phyloP scores from a whole-genome alignment of 176 grass and related monocot species.

The Sorghum bicolor region DNA sequence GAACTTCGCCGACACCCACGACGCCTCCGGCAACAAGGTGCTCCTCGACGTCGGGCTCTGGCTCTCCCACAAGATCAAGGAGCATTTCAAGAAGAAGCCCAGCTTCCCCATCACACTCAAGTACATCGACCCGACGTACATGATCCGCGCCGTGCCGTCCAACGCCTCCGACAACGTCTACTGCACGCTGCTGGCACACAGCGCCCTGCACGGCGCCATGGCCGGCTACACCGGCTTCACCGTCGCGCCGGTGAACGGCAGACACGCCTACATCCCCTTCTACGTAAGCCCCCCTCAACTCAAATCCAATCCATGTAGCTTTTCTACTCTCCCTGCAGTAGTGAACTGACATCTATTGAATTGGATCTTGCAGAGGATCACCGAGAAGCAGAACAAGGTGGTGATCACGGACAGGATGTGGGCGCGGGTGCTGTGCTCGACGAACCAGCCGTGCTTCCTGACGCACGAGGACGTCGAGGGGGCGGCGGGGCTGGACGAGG shows the following conservation, averaged over 20 bases:
- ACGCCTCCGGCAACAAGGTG: constrained; percentile 84
- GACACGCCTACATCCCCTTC: constrained; percentile 80
- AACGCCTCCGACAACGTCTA: constrained; percentile 89
- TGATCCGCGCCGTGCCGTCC: constrained; percentile 82
- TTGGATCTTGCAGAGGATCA: constrained; percentile 61
- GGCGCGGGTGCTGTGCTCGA: constrained; percentile 80
- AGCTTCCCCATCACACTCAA: constrained; percentile 62
- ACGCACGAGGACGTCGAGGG: constrained; percentile 58
- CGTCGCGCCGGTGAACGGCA: constrained; percentile 73
- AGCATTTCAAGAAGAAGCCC: constrained; percentile 55
- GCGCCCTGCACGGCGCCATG: constrained; percentile 88
- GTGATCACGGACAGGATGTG: constrained; percentile 90
- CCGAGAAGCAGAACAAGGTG: constrained; percentile 80
- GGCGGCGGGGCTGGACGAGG: constrained; percentile 18
- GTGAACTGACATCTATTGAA: neutral
- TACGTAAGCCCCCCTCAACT: constrained; percentile 37
- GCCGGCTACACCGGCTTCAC: constrained; percentile 85
- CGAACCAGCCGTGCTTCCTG: constrained; percentile 89
- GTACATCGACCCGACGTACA: constrained; percentile 94
- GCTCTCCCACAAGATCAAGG: constrained; percentile 87
- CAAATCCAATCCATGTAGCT: neutral
- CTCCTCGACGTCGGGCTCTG: constrained; percentile 86
- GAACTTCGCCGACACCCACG: constrained; percentile 44
- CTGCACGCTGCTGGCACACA: constrained; percentile 80
- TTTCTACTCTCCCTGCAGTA: neutral